Percentiles rank a stretch among this genome's conserved stretches.
These are phyloP conservation scores for Fusarium vanettenii DNA, from an alignment of 2,329 filamentous ascomycete species.

Conservation along the genomic window DNA sequence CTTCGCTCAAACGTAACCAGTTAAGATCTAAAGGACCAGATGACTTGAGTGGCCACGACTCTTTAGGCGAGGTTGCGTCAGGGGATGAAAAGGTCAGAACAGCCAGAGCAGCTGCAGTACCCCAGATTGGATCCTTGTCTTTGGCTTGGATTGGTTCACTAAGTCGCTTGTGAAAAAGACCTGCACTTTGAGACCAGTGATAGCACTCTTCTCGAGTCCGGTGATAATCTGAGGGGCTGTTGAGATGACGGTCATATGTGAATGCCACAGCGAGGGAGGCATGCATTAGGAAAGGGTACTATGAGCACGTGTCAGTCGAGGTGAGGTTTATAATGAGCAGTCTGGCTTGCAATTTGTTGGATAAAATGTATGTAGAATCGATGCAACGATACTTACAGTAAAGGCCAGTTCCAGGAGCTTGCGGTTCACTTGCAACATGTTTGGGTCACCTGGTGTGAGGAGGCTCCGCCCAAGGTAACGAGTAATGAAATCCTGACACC, in stretches of 20 bases:
- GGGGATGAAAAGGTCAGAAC: constrained; percentile 54
- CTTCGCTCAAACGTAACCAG: constrained; percentile 49
- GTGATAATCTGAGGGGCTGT: constrained; percentile 29
- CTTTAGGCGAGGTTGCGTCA: constrained; percentile 46
- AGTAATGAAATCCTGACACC: constrained; percentile 55
- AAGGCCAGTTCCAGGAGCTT: constrained; percentile 54
- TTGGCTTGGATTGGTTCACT: constrained; percentile 45
- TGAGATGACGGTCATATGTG: constrained; percentile 52
- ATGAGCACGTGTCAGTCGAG: background rate
- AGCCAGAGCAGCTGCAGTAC: constrained; percentile 55
- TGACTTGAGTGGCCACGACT: constrained; percentile 50
- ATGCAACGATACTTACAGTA: constrained; percentile 43
- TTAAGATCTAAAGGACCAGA: constrained; percentile 43
- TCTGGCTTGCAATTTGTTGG: background rate
- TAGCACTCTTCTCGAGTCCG: constrained; percentile 54
- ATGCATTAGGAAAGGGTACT: constrained; percentile 60
- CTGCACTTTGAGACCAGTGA: constrained; percentile 56
- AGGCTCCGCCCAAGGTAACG: constrained; percentile 54
- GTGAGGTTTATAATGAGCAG: background rate
- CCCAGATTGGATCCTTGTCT: constrained; percentile 60
- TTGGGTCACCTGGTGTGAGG: constrained; percentile 50
- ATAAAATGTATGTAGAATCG: background rate
- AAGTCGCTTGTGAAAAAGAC: constrained; percentile 53
- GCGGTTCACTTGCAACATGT: constrained; percentile 52
- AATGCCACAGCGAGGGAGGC: constrained; percentile 56